Evolutionary conservation across 2,329 filamentous ascomycete genomes (phyloP).

Genomic region (Claviceps sp.): DNA sequence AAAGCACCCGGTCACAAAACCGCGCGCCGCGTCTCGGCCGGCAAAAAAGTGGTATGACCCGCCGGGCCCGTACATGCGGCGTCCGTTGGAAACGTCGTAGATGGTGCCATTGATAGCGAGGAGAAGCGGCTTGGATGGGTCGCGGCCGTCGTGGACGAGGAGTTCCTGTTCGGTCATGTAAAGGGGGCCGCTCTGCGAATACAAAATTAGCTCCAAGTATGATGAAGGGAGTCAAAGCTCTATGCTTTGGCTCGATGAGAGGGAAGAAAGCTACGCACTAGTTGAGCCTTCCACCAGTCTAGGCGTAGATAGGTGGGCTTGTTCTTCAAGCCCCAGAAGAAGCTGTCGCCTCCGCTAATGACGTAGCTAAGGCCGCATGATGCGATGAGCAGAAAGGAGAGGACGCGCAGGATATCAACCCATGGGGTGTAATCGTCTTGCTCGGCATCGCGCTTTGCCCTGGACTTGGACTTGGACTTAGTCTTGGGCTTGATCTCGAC

Average conservation of each 20-base stretch:
- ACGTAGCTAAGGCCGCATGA: constrained; percentile 64
- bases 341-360: constrained; percentile 55
- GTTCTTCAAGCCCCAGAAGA: constrained; percentile 52
- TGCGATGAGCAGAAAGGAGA: constrained; percentile 52
- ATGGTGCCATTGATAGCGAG: constrained; percentile 80
- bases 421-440: constrained; percentile 47
- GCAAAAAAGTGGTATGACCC: constrained; percentile 81
- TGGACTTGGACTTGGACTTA: constrained; percentile 7
- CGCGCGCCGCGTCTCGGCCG: constrained; percentile 73
- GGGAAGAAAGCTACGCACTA: constrained; percentile 32
- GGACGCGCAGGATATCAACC: constrained; percentile 56
- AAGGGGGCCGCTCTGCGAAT: constrained; percentile 40
- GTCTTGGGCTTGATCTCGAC: constrained; percentile 12
- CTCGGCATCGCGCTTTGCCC: constrained; percentile 14
- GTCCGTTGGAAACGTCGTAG: constrained; percentile 64
- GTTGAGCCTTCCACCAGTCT: constrained; percentile 43
- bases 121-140: constrained; percentile 68
- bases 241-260: neutral
- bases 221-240: too few species aligned
- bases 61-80: constrained; percentile 64
- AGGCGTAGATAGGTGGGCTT: constrained; percentile 47
- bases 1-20: constrained; percentile 90
- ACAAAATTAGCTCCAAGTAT: too few species aligned
- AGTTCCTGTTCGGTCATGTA: constrained; percentile 66
- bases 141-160: constrained; percentile 59